Conservation (phyloP, 2,329 filamentous ascomycete species). For the Fusarium sp. region DNA sequence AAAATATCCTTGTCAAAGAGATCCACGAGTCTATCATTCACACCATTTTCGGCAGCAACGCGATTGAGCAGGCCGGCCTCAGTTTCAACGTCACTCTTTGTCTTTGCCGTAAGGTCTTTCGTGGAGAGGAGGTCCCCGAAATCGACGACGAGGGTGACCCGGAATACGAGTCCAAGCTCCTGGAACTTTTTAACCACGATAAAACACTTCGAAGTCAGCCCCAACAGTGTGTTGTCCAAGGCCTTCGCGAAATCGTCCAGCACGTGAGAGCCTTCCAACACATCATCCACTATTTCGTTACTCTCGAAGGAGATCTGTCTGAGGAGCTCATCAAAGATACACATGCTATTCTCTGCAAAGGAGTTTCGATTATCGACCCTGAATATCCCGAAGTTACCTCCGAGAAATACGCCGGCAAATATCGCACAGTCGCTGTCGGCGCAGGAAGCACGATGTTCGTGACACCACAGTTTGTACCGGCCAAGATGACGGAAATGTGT, state of each 20-base stretch:
- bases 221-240: slow-evolving; percentile 14
- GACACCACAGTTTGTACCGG: slow-evolving; percentile 44
- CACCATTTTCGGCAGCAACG: slow-evolving; percentile 48
- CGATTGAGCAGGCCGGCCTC: slow-evolving; percentile 45
- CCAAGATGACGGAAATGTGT: slow-evolving; percentile 50
- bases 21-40: slow-evolving; percentile 35
- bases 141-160: slow-evolving; percentile 19
- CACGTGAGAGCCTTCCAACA: slow-evolving; percentile 44
- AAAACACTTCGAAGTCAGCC: not conserved
- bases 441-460: slow-evolving; percentile 50
- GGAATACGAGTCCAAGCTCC: slow-evolving; percentile 1
- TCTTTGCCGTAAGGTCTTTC: slow-evolving; percentile 35
- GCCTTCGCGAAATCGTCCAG: slow-evolving; percentile 42
- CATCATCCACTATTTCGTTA: slow-evolving; percentile 30
- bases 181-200: slow-evolving; percentile 15
- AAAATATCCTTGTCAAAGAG: slow-evolving; percentile 21
- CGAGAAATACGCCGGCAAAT: slow-evolving; percentile 47
- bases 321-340: slow-evolving; percentile 43
- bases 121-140: slow-evolving; percentile 9
- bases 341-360: slow-evolving; percentile 35
- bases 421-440: slow-evolving; percentile 44
- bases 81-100: slow-evolving; percentile 29
- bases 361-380: slow-evolving; percentile 9
- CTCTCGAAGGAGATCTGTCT: slow-evolving; percentile 10
- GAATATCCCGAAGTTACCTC: not conserved